Percentiles rank a stretch among this genome's conserved stretches.
These are phyloP conservation scores for Ophiostoma montium DNA, from an alignment of 2,329 filamentous ascomycete species.

Conservation along the genomic window DNA sequence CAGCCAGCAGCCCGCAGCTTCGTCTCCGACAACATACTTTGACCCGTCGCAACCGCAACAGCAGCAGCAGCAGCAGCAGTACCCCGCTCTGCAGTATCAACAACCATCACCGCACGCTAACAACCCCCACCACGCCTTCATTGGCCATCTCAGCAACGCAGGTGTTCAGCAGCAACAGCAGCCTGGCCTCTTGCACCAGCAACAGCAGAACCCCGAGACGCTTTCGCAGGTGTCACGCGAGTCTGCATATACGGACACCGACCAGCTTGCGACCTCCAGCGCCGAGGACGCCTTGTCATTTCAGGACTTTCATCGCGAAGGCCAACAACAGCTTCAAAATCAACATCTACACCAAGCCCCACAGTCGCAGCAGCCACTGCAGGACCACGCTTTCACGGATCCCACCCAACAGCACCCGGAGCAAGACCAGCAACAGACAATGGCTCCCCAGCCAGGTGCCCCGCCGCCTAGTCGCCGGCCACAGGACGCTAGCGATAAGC, in stretches of 20 bases:
- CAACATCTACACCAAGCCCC: conserved; percentile 16
- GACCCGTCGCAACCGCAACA: conserved; percentile 22
- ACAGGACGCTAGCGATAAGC: conserved; percentile 31
- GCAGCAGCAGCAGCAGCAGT: conserved; percentile 21
- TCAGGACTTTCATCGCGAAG: conserved; percentile 19
- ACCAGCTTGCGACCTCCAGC: conserved; percentile 28
- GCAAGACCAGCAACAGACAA: conserved; percentile 20
- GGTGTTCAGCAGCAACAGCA: conserved; percentile 14
- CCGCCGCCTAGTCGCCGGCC: conserved; percentile 31
- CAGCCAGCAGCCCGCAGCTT: conserved; percentile 23
- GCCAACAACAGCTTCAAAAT: conserved; percentile 22
- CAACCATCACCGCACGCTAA: conserved; percentile 13
- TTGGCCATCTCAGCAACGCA: conserved; percentile 19
- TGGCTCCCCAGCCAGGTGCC: conserved; percentile 32
- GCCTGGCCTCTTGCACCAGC: conserved; percentile 14
- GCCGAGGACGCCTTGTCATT: conserved; percentile 18
- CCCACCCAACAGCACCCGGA: not conserved
- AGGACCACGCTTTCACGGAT: not conserved
- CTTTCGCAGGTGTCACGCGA: conserved; percentile 50
- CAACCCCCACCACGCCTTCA: conserved; percentile 21
- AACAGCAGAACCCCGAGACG: conserved; percentile 41
- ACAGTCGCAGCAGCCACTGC: conserved; percentile 8
- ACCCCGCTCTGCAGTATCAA: conserved; percentile 13
- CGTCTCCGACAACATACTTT: conserved; percentile 21
- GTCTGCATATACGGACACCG: conserved; percentile 37